phyloP scores from a whole-genome alignment of 1,139 yeast species.

The Zhuliangozyma blackwelliae region DNA sequence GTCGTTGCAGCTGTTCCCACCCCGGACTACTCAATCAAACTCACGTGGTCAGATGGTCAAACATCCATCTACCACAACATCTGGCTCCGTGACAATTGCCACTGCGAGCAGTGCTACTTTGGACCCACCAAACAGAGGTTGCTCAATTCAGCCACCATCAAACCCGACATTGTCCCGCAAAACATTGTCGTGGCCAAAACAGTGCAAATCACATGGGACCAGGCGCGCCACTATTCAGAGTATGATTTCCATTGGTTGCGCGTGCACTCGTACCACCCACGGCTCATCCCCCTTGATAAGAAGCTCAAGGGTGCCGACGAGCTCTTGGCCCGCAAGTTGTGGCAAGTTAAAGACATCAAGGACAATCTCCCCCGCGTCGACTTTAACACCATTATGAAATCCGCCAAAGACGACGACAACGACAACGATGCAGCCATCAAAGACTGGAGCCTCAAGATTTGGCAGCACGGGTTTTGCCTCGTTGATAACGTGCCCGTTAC shows the following conservation, averaged over 20 bases:
- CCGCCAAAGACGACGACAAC: conserved; percentile 17
- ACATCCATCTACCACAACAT: conserved; percentile 41
- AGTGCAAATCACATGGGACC: conserved; percentile 19
- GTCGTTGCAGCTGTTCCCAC: conserved; percentile 1
- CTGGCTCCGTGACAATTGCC: conserved; percentile 73
- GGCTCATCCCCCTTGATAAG: conserved; percentile 26
- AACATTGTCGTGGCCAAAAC: conserved; percentile 6
- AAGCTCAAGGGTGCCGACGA: conserved; percentile 28
- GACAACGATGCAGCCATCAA: conserved; percentile 34
- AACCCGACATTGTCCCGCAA: conserved; percentile 42
- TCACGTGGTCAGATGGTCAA: conserved; percentile 9
- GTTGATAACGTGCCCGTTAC: conserved; percentile 60
- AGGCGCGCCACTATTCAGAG: conserved; percentile 37
- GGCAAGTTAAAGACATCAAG: conserved; percentile 49
- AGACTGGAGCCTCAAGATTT: conserved; percentile 59
- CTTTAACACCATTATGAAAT: conserved; percentile 42
- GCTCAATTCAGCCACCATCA: conserved; percentile 54
- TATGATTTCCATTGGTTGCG: conserved; percentile 52
- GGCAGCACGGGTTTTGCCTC: conserved; percentile 60
- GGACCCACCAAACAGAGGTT: conserved; percentile 60
- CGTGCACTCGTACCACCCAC: conserved; percentile 58
- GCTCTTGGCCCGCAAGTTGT: conserved; percentile 28
- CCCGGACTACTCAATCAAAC: conserved; percentile 4
- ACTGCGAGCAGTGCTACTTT: conserved; percentile 58
- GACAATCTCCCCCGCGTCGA: conserved; percentile 50